Evolutionary conservation across 1,284 basidiomycete species (phyloP).

Genomic region (Amylostereum areolatum): DNA sequence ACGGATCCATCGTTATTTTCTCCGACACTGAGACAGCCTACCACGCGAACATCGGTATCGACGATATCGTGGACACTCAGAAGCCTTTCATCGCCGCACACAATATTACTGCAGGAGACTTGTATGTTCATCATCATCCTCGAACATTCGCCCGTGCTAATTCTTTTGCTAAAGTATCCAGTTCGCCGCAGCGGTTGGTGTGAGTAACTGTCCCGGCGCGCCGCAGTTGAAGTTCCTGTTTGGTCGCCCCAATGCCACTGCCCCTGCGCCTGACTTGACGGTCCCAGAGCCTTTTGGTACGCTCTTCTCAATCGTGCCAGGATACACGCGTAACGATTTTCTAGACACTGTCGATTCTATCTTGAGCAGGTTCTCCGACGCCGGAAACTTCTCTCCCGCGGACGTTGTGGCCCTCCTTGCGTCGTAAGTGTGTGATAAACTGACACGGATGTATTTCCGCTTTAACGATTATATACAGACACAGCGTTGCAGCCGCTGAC

Average conservation of each 20-base stretch:
- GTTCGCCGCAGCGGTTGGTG: constrained; percentile 23
- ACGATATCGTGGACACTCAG: constrained; percentile 21
- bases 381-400: constrained; percentile 18
- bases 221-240: constrained; percentile 21
- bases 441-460: neutral
- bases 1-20: constrained; percentile 23
- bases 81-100: constrained; percentile 19
- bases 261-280: constrained; percentile 18
- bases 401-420: constrained; percentile 22
- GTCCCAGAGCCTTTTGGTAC: constrained; percentile 23
- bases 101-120: constrained; percentile 23
- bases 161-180: constrained; percentile 16
- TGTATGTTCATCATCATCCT: constrained; percentile 12
- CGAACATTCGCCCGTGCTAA: neutral
- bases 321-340: neutral
- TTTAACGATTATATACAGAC: constrained; percentile 7
- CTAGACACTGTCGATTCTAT: constrained; percentile 21
- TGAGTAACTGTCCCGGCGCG: constrained; percentile 24
- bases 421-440: constrained; percentile 13
- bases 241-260: constrained; percentile 17
- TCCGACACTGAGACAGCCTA: constrained; percentile 17
- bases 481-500: constrained; percentile 21
- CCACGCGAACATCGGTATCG: constrained; percentile 22
- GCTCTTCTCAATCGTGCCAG: neutral
- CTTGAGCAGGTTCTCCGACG: constrained; percentile 20